Base-by-base conservation (phyloP, 2,329 filamentous ascomycete species). In the Pezicula carpinea region DNA sequence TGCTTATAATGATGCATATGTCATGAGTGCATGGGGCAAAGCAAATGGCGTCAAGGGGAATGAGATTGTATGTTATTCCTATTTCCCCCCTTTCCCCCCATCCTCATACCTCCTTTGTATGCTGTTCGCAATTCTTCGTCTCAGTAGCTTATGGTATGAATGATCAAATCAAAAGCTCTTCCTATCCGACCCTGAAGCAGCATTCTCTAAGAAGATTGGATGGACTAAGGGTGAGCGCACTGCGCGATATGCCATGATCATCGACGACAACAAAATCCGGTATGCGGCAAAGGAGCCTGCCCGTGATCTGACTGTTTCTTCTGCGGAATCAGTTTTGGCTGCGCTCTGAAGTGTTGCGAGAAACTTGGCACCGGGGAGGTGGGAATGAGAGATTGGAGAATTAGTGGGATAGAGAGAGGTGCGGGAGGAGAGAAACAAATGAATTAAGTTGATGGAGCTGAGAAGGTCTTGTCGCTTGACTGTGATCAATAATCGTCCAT, bases 1-100 rank as follows among this genome's bases (percentile, higher is more conserved):
- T 58, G 82, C 83, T 17, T 82, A 68, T 66, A 87, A 87, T 62
- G 84, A 87, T 67, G 73, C 79, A 14, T 86, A 70, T 62, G 83
- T 87, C 54, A 87, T 87, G 83, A 80, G 76, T 63, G 82, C 82
- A 23, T 85, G 82, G 82, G 78, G 78, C 61, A 87, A 87, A 71
- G 83, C 84, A 57, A 87, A 87, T 64, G 69, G 70, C 13, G 75
- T 85, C 55, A 81, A 76, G 60, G 72, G 72, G 40, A 78, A 86
- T 51, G 77, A 79, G 60, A 80, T 86, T 59, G 76, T 83, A 67
- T 49, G 75, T 68, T n/a, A n/a, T 35, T 15, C 6, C 6, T 14
- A 17, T 38, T 31, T 17, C 32, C 13, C n/a, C 5, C 22, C 23
- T 22, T 14, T n/a, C 23, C 39, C 22, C 22, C 7, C 39, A 15